These are phyloP conservation scores for Aureobasidium leucospermi DNA, from an alignment of 2,329 filamentous ascomycete species.

Conservation along the genomic window DNA sequence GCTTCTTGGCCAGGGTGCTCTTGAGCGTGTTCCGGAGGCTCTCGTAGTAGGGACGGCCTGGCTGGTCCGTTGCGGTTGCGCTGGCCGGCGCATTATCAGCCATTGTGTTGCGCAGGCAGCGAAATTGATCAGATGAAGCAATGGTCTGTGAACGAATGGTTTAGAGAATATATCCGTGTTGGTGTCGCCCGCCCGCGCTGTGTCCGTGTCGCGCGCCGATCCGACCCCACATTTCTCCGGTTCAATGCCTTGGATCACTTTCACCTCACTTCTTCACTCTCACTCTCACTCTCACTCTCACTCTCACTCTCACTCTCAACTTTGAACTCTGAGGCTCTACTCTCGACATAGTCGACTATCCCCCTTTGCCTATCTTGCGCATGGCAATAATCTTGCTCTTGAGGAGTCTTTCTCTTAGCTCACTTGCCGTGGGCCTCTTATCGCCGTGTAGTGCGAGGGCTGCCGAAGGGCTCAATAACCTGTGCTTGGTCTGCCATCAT, in stretches of 20 bases:
- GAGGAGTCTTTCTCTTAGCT: slow-evolving; percentile 13
- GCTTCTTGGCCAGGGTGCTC: slow-evolving; percentile 59
- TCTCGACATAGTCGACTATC: not conserved
- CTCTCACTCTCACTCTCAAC: not conserved
- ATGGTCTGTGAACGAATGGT: not conserved
- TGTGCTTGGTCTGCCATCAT: not conserved
- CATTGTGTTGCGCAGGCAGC: slow-evolving; percentile 29
- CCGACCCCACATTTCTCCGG: not conserved
- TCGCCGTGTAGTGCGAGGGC: slow-evolving; percentile 1
- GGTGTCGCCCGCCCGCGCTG: not conserved
- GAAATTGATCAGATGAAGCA: not conserved
- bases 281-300: not conserved
- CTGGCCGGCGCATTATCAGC: slow-evolving; percentile 40
- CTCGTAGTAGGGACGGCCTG: slow-evolving; percentile 58
- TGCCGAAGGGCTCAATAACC: not conserved
- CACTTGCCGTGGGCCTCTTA: slow-evolving; percentile 10
- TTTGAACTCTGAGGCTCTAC: no score
- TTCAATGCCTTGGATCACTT: not conserved
- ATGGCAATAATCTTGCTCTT: slow-evolving; percentile 8
- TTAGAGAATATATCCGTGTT: not conserved
- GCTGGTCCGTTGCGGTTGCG: slow-evolving; percentile 36
- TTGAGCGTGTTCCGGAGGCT: slow-evolving; percentile 61
- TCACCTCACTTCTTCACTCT: not conserved
- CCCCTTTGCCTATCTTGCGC: not conserved
- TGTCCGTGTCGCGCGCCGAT: no score